A percentile compares a stretch with the other conserved stretches of the same genome.
Evolutionary conservation across 179 eudicot genomes (phyloP).

Genomic region (Gypsophila paniculata): DNA sequence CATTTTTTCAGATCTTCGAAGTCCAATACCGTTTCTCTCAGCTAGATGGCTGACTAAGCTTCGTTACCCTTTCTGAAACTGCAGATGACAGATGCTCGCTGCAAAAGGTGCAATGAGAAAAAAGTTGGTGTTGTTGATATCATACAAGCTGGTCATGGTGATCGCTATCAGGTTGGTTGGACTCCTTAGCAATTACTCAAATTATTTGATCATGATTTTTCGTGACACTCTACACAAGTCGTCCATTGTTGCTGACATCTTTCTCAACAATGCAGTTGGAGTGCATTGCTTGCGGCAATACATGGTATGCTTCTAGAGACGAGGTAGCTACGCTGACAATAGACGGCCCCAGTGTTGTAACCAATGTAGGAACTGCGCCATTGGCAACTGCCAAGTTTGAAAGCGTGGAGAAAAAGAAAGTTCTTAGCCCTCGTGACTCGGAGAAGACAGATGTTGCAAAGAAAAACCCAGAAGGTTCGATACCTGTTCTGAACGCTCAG

Average conservation of each 20-base stretch:
- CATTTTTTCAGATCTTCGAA: not conserved
- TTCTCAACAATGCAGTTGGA: constrained; percentile 51
- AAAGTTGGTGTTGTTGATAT: constrained; percentile 72
- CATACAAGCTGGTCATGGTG: constrained; percentile 71
- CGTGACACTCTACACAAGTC: not conserved
- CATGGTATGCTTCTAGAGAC: constrained; percentile 84
- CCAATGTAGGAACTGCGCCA: constrained; percentile 68
- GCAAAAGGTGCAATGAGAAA: constrained; percentile 75
- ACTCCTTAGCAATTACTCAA: not conserved
- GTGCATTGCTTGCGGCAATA: constrained; percentile 70
- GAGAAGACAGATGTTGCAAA: constrained; percentile 43
- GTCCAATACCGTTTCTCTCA: not conserved
- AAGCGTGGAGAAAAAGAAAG: constrained; percentile 65
- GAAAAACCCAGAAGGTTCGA: constrained; percentile 49
- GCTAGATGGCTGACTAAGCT: not conserved
- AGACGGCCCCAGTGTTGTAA: constrained; percentile 56
- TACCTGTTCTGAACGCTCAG: constrained; percentile 53
- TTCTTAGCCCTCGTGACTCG: constrained; percentile 63
- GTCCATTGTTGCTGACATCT: constrained; percentile 3
- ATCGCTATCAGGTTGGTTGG: constrained; percentile 71
- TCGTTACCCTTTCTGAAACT: not conserved
- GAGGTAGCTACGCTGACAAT: constrained; percentile 67
- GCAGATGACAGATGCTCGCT: constrained; percentile 99
- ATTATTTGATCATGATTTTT: not conserved
- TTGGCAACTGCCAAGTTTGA: constrained; percentile 90